Conservation (phyloP, 208 protist species). For the Endotrypanum monterogeii region DNA sequence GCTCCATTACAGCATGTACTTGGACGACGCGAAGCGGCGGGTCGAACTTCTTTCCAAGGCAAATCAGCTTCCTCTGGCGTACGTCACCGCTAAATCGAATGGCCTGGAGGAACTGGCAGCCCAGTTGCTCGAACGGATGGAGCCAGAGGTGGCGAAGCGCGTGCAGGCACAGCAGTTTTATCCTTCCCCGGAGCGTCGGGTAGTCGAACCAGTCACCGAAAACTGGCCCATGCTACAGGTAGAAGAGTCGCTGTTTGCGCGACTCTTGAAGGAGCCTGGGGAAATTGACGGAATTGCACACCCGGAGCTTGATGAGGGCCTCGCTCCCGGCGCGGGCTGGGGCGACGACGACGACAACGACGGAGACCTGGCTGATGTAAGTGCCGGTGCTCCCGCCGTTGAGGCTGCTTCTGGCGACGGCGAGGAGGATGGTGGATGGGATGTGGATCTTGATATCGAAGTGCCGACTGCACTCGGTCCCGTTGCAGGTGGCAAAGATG, state of each 20-base stretch:
- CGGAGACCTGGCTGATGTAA: conserved; percentile 9
- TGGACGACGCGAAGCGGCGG: conserved; percentile 86
- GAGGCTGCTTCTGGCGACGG: not conserved
- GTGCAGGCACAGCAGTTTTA: conserved; percentile 22
- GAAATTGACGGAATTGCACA: conserved; percentile 45
- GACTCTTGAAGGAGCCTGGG: conserved; percentile 69
- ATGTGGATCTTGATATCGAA: conserved; percentile 82
- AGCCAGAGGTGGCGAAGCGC: conserved; percentile 48
- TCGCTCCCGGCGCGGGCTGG: conserved; percentile 48
- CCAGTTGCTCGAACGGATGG: conserved; percentile 48
- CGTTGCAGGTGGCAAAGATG: conserved; percentile 4
- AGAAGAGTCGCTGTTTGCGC: conserved; percentile 76
- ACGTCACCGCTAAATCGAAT: conserved; percentile 56
- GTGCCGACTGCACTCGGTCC: conserved; percentile 29
- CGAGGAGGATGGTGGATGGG: conserved; percentile 58
- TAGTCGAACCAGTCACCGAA: conserved; percentile 42
- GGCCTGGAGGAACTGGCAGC: conserved; percentile 85
- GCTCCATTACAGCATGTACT: conserved; percentile 95
- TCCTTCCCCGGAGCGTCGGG: conserved; percentile 3
- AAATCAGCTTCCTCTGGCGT: conserved; percentile 63
- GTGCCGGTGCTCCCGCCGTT: conserved; percentile 16
- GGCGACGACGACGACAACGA: conserved; percentile 54
- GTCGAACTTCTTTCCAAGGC: conserved; percentile 77
- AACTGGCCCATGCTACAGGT: conserved; percentile 88
- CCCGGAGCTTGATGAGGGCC: conserved; percentile 31